Evolutionary conservation across 441 rosid species (phyloP), one percentile per base, ranked within the genome.

Genomic region (Kokia cookei): DNA sequence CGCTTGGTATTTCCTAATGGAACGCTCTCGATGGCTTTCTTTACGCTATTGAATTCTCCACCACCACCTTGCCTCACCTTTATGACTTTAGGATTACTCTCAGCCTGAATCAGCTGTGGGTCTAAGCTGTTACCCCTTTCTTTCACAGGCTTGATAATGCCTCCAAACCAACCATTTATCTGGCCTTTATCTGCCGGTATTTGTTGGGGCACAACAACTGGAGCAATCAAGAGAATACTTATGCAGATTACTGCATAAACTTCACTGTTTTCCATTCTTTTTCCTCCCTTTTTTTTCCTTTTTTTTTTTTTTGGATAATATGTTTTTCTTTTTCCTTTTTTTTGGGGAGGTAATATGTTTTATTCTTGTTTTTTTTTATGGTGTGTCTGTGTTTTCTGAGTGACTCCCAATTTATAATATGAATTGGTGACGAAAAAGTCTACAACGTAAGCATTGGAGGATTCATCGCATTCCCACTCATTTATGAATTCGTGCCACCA

Each of bases 21-120:
- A 35, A 35, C 40, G 6, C 8, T 35, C 40, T 35, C 40, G 40
- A 35, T 35, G 40, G 40, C 40, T 35, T 35, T 87, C 0, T 47
- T 57, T 13, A 89, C 11, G 2, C 81, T 89, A n/a, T 71, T 70
- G 78, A 83, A 86, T 0, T 87, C 72, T 10, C 91, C 90, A 0
- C 63, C 73, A 6, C 90, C 89, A 35, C 81, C 83, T 59, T 77
- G n/a, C 9, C 71, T 71, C 0, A 89, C 89, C 79, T 11, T 82
- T 27, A 89, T 82, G 0, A 79, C 26, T 45, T n/a, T 73, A 3
- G 75, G 27, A 0, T 7, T 3, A 0, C 69, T 75, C 71, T 86
- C 86, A 0, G 89, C 89, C 0, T 70, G 50, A 14, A 14, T 74
- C 4, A 87, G 83, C 22, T 65, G 63, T 0, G 86, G 72, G 72